Base-by-base conservation (phyloP, 1,284 basidiomycete species). In the Marasmius tenuissimus region DNA sequence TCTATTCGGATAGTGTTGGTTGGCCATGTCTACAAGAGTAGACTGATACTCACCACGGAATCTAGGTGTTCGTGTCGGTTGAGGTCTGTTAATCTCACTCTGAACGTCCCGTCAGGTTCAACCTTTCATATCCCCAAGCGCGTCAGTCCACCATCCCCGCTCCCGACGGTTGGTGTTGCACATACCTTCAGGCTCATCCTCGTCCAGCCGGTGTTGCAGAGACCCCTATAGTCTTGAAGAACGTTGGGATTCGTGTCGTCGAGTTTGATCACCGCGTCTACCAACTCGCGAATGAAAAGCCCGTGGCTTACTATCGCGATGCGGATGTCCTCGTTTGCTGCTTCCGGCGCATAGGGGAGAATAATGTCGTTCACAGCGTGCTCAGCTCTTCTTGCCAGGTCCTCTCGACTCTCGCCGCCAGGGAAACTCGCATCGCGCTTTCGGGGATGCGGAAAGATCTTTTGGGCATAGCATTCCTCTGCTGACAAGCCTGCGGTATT, bases 271-370 rank as follows among this genome's bases (percentile, higher is more conserved):
- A 91, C 69, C 20, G 80, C 81, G 22, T 78, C 75, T 11, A 90
- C 70, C 20, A 89, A 72, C 72, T 93, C 90, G 57, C 82, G 81
- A 47, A 95, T 89, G 71, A 87, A 89, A 47, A 93, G 73, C 0
- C 93, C 92, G 71, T 95, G 93, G 72, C 92, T 93, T 37, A 94
- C 88, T 51, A 95, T 72, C 1, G 87, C 89, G 40, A 94, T 73
- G 67, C 92, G 85, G 7, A 63, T 69, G 20, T 75, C 77, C 18
- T 76, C 73, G 45, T 71, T 70, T 47, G 76, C 77, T 0, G 80
- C 77, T 16, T 72, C 69, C 68, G 71, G 67, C 14, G 93, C 72
- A 61, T 87, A 81, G 0, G 89, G 86, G 66, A 92, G 70, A 33
- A 94, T 73, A 22, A 88, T 74, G 9, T 88, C 77, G 22, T 84